Percentiles rank a stretch among this genome's conserved stretches.
phyloP scores from a whole-genome alignment of 2,329 filamentous ascomycete genomes.

The Colletotrichum phormii region DNA sequence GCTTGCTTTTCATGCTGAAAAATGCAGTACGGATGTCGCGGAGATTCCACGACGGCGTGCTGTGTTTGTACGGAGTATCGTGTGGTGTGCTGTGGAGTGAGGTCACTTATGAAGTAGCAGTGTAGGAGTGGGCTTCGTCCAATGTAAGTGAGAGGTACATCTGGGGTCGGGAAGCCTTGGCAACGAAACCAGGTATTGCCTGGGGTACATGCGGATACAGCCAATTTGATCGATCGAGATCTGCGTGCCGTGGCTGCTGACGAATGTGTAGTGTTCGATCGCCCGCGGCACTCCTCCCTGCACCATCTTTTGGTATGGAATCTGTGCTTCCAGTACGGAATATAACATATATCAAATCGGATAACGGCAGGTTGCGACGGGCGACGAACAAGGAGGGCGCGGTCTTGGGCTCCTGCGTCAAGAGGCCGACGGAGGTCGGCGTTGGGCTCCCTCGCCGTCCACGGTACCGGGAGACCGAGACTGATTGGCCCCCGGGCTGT shows the following conservation, averaged over 20 bases:
- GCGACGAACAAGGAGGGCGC: neutral
- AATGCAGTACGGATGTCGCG: neutral
- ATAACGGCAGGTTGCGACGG: neutral
- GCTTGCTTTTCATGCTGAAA: neutral
- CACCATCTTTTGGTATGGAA: neutral
- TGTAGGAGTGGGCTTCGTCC: neutral
- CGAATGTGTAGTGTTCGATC: constrained; percentile 18
- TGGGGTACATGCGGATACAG: neutral
- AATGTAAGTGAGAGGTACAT: constrained; percentile 7
- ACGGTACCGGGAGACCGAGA: neutral
- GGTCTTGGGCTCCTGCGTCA: neutral
- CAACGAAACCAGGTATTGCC: neutral
- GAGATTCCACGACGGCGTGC: neutral
- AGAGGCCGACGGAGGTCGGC: constrained; percentile 7
- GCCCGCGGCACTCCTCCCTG: constrained; percentile 1
- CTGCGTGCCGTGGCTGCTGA: neutral
- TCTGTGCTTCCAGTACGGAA: neutral
- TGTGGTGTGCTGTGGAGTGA: neutral
- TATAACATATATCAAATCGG: neutral
- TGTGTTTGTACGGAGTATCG: neutral
- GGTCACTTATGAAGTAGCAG: neutral
- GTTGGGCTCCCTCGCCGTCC: constrained; percentile 2
- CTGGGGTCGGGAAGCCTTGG: constrained; percentile 17
- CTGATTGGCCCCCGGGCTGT: neutral
- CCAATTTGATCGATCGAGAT: neutral